A percentile compares a stretch with the other conserved stretches of the same genome.
Evolutionary conservation across 1,284 basidiomycete species (phyloP).

Genomic region (Rhodofomes roseus): DNA sequence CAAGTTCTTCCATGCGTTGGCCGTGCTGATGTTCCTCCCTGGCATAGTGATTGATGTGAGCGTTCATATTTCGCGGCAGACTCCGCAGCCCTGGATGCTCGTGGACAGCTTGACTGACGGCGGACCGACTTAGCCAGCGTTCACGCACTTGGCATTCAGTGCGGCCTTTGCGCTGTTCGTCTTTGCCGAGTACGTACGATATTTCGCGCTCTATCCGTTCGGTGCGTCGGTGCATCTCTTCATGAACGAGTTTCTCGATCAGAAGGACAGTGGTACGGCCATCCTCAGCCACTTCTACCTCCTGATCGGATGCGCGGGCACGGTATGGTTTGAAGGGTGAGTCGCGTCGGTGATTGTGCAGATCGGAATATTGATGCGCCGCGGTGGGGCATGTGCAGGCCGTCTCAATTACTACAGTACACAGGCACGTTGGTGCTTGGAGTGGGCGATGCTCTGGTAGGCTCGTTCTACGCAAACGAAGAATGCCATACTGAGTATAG

Average conservation of each 20-base stretch:
- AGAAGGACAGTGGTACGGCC: slow-evolving; percentile 93
- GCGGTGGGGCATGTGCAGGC: slow-evolving; percentile 37
- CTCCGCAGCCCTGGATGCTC: background rate
- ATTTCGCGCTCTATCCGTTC: slow-evolving; percentile 97
- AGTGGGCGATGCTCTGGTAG: slow-evolving; percentile 88
- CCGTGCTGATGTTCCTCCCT: slow-evolving; percentile 94
- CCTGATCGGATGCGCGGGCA: slow-evolving; percentile 90
- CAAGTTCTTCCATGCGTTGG: slow-evolving; percentile 96
- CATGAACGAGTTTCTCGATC: slow-evolving; percentile 95
- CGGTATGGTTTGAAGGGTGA: slow-evolving; percentile 93
- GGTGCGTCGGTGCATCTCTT: slow-evolving; percentile 94
- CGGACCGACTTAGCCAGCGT: slow-evolving; percentile 71
- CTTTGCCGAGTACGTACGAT: slow-evolving; percentile 95
- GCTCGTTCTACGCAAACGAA: slow-evolving; percentile 18
- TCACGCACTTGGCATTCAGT: slow-evolving; percentile 92
- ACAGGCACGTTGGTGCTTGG: slow-evolving; percentile 92
- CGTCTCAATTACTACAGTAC: slow-evolving; percentile 70
- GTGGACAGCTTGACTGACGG: background rate
- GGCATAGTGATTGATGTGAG: slow-evolving; percentile 90
- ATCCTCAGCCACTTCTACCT: slow-evolving; percentile 98
- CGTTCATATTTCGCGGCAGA: slow-evolving; percentile 18
- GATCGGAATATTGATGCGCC: background rate
- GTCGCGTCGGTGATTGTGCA: slow-evolving; percentile 18
- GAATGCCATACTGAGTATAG: background rate
- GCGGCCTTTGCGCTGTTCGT: slow-evolving; percentile 91